Base-by-base conservation (phyloP, 495 filamentous ascomycete species). In the Penicillium fimorum region DNA sequence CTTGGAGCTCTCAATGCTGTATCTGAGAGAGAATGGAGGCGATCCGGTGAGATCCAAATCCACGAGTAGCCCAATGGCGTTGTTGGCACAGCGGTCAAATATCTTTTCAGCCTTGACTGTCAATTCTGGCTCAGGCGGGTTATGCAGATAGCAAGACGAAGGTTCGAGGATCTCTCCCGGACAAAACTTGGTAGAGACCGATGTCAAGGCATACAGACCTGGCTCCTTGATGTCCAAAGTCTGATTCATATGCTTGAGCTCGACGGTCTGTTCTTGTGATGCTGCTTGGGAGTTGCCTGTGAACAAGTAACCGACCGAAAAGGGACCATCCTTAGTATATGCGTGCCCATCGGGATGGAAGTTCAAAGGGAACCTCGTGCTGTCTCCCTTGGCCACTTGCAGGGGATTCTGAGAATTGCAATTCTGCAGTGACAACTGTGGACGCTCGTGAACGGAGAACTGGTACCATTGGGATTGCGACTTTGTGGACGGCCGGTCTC, bases 51-150 rank as follows among this genome's bases (percentile, higher is more conserved):
- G 72, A 58, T 96, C 89, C 42, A 97, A 73, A 61, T 92, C 89
- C 22, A 98, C 90, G 11, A 86, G 80, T 37, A 97, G 78, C 22
- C 94, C 94, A 58, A 98, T 88, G 0, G 93, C 90, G 63, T 90
- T 96, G 47, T 91, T 89, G 38, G 92, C 93, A 70, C 94, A 98
- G 61, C 93, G 96, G 66, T 97, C 94, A 38, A 87, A 86, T 32
- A 97, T 89, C 61, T 90, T 87, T 61, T 96, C 87, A 2, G 84
- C 72, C 41, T 76, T 80, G 37, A 97, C 75, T 5, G 82, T 73
- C 51, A 98, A 60, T 35, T 86, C 84, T 25, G 94, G 94, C 72
- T 96, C 86, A 0, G 93, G 89, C 15, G 94, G 94, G 59, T 96
- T 97, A 38, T 90, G 82, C 47, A 98, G 73, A 51, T 96, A 76